Base-by-base conservation (phyloP, 768 basidiomycete genomes). In the Pleurotus platypus region DNA sequence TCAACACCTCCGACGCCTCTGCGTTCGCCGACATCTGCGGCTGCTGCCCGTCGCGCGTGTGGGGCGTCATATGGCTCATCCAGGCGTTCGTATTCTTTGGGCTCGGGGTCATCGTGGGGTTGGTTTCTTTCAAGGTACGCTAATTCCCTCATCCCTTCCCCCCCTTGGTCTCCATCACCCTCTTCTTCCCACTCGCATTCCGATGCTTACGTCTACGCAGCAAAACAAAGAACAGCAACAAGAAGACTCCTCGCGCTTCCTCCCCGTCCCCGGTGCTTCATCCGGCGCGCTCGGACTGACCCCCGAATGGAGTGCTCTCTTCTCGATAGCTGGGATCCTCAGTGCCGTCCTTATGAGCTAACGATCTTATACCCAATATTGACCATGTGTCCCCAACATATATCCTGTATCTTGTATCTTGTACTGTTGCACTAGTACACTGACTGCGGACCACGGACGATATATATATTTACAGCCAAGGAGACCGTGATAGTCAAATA, bases 11-110 rank as follows among this genome's bases (percentile, higher is more conserved):
- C 15, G 94, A 96, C 64, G 94, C 94, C 0, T 86, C 87, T 3
- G 85, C 85, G 7, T 96, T 94, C 63, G 90, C 94, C 2, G 75
- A 85, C 15, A 83, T 92, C 47, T 94, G 89, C 63, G 92, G 90
- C 20, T 94, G 92, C 70, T 93, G 82, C 66, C 89, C 90, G 15
- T 89, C 91, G 3, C 84, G 80, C 84, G 92, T 90, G 0, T 93
- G 92, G 92, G 93, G 93, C 35, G 83, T 94, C 54, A 78, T 95
- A 49, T 95, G 94, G 94, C 81, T 93, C 38, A 69, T 94, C 61
- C 68, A 84, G 27, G 87, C 91, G 0, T 78, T 90, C 55, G 59
- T 79, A 6, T 94, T 89, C 73, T 92, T 95, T 63, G 86, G 81
- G 5, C 70, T 80, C 2, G 92, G 90, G 0, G 69, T 95, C 51